Evolutionary conservation across 2,329 filamentous ascomycete genomes (phyloP).

Genomic region (Fusarium heterosporum): DNA sequence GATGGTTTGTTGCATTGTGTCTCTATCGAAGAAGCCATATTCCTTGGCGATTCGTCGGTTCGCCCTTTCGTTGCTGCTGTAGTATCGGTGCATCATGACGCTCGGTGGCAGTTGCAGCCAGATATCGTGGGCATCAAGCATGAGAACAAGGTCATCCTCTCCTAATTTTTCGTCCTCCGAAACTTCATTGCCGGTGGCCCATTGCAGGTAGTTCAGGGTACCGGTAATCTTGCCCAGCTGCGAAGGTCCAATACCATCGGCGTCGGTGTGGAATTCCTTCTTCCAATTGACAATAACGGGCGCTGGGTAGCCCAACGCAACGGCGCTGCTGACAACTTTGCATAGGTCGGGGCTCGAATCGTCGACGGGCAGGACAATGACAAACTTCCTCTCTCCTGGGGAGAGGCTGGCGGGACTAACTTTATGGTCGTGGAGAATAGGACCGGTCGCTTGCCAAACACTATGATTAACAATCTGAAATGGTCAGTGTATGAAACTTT

Average conservation of each 20-base stretch:
- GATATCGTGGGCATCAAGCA: conserved; percentile 50
- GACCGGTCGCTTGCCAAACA: conserved; percentile 23
- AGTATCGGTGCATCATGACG: conserved; percentile 48
- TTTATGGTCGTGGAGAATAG: conserved; percentile 20
- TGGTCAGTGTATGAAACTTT: conserved; percentile 9
- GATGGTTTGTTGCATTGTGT: conserved; percentile 43
- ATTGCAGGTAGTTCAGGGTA: conserved; percentile 46
- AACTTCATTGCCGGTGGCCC: conserved; percentile 30
- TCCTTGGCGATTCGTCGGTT: conserved; percentile 36
- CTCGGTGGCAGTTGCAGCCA: conserved; percentile 49
- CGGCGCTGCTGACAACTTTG: conserved; percentile 46
- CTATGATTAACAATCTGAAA: conserved; percentile 35
- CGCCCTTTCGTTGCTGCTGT: conserved; percentile 36
- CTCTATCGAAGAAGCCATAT: conserved; percentile 35
- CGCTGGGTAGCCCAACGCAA: conserved; percentile 47
- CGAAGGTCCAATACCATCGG: conserved; percentile 43
- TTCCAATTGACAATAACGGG: conserved; percentile 51
- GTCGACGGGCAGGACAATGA: conserved; percentile 43
- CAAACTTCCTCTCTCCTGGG: conserved; percentile 40
- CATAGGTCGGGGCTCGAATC: conserved; percentile 48
- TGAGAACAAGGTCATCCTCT: conserved; percentile 47
- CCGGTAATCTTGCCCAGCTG: conserved; percentile 49
- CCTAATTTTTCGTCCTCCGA: conserved; percentile 32
- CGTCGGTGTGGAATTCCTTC: conserved; percentile 42
- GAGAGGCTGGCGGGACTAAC: conserved; percentile 15